Evolutionary conservation across 139 green algal species (phyloP), one percentile per base, ranked within the genome.

Genomic region (Nannochloris sp.): DNA sequence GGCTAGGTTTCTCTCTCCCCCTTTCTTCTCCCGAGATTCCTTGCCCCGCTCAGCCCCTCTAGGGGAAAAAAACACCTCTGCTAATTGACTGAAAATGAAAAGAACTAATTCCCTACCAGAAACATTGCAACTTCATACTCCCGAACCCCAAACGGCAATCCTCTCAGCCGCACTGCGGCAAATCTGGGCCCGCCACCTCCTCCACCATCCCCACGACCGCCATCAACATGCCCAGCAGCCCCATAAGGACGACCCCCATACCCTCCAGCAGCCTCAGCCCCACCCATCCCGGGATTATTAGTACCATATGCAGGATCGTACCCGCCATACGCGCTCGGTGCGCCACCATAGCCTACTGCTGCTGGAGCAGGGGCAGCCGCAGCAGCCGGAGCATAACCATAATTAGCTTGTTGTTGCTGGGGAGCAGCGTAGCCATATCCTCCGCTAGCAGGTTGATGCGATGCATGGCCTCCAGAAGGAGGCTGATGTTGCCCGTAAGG

Each of bases 101-200:
- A 32, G 47, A 31, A 29, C 4, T 37, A 30, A 35, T 30, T 54
- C 46, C 83, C 62, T 65, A 93, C 85, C 83, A 92, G 65, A 71
- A 92, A 92, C 46, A 87, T 68, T 23, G 72, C 60, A 60, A 93
- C 81, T 42, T 92, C 85, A 34, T 89, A 74, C 55, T 93, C 85
- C 37, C 57, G 73, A 24, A 86, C 82, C 61, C 87, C 78, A 68
- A 91, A 93, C 1, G 87, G 87, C 58, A 94, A 71, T 30, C 87
- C 85, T 30, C 86, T 73, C 14, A 92, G 76, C 42, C 56, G 54
- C 38, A 72, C 56, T 29, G 15, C 33, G 35, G 13, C 36, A 55
- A 65, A 65, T 23, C 59, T 14, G n/a, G 34, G 14, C 23, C 59
- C 59, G 13, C 14, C 14, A n/a, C 34, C 34, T 48, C 56, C 56